A percentile compares a stretch with the other conserved stretches of the same genome.
Evolutionary conservation across 257 asterid species (phyloP).

Genomic region (Capsicum baccatum): DNA sequence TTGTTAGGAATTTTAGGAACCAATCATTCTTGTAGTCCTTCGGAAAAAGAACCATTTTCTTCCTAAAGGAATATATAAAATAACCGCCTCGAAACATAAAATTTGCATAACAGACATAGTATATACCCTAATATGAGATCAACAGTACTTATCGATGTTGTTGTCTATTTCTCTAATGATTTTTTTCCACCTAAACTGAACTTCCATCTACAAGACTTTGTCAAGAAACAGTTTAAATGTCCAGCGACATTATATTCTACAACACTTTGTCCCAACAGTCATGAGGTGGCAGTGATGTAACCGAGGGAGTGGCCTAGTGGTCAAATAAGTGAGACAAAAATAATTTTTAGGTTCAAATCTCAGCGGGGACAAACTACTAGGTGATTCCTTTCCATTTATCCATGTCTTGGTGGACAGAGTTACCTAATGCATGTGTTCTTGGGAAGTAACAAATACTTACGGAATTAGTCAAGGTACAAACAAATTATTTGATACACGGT

Average conservation of each 20-base stretch:
- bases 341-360: neutral
- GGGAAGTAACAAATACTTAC: neutral
- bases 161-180: no score
- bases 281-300: slow-evolving; percentile 21
- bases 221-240: neutral
- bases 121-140: no score
- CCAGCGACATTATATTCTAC: neutral
- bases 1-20: neutral
- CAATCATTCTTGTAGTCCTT: neutral
- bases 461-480: neutral
- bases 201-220: no score
- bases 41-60: neutral
- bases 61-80: neutral
- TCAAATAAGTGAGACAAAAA: neutral
- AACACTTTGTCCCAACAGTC: neutral
- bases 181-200: no score
- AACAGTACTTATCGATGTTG: no score
- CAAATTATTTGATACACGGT: neutral
- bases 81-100: neutral
- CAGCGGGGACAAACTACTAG: neutral
- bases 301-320: neutral
- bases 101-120: neutral
- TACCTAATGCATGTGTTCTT: neutral
- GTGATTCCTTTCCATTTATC: neutral
- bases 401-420: neutral